Evolutionary conservation across 2,329 filamentous ascomycete genomes (phyloP).

Genomic region (Fusarium penzigii): DNA sequence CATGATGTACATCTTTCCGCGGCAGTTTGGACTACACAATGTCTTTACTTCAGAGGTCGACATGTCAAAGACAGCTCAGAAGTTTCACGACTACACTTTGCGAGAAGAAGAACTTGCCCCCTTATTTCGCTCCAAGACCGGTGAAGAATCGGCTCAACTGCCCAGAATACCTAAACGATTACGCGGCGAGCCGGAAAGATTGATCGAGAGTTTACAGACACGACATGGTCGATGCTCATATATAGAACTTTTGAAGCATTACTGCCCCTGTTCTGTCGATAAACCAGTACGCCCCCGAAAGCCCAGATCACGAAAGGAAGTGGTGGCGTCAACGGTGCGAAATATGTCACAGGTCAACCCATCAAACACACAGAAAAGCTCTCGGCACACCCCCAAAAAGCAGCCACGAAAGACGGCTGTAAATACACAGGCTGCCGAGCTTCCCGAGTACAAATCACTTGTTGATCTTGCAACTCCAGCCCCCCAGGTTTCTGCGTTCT

Average conservation of each 20-base stretch:
- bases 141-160: constrained; percentile 6
- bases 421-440: constrained; percentile 6
- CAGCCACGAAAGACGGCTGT: constrained; percentile 3
- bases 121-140: constrained; percentile 21
- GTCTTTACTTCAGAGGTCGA: constrained; percentile 78
- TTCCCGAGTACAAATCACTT: constrained; percentile 43
- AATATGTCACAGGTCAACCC: neutral
- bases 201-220: constrained; percentile 70
- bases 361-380: neutral
- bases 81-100: constrained; percentile 80
- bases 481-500: constrained; percentile 80
- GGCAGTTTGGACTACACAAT: constrained; percentile 88
- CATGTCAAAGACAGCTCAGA: constrained; percentile 65
- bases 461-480: constrained; percentile 68
- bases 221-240: constrained; percentile 79
- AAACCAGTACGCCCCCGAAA: constrained; percentile 4
- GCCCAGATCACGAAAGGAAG: constrained; percentile 4
- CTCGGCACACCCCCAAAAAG: constrained; percentile 1
- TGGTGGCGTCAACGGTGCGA: neutral
- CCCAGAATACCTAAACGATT: constrained; percentile 64
- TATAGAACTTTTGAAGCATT: constrained; percentile 72
- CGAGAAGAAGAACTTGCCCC: constrained; percentile 77
- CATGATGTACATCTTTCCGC: constrained; percentile 92
- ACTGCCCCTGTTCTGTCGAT: constrained; percentile 64
- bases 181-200: constrained; percentile 56